Evolutionary conservation across 345 rosid species (phyloP).

Genomic region (Rhodamnia rubescens): DNA sequence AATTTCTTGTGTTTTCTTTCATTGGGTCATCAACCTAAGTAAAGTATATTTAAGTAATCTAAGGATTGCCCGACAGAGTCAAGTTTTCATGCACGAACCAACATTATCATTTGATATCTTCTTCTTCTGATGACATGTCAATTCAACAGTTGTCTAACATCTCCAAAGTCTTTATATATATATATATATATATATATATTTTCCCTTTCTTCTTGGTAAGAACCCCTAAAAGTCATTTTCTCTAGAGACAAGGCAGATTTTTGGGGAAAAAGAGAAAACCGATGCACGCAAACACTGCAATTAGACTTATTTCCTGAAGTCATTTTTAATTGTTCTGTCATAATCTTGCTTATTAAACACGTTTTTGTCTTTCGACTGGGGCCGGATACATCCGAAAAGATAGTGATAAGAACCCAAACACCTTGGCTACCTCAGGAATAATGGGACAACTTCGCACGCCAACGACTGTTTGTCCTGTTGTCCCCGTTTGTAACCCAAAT

Average conservation of each 20-base stretch:
- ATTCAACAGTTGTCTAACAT: background rate
- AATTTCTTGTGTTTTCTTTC: background rate
- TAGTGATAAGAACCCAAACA: background rate
- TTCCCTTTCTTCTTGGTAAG: background rate
- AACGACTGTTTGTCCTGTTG: background rate
- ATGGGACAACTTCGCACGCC: background rate
- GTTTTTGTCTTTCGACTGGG: background rate
- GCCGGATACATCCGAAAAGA: background rate
- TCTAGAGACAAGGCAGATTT: background rate
- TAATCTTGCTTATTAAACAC: background rate
- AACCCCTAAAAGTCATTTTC: background rate
- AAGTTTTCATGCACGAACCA: background rate
- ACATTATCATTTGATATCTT: background rate
- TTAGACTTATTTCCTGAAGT: background rate
- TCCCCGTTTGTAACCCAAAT: background rate
- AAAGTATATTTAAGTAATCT: background rate
- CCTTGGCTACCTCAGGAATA: background rate
- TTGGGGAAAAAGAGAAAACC: background rate
- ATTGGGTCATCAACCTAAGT: background rate
- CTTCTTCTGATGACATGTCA: background rate
- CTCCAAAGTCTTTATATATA: background rate
- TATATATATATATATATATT: too few relatives aligned
- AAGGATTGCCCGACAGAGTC: background rate
- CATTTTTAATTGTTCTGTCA: background rate
- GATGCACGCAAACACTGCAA: background rate